Evolutionary conservation across 805 yeast genomes (phyloP).

Genomic region (Debaryomyces hansenii): DNA sequence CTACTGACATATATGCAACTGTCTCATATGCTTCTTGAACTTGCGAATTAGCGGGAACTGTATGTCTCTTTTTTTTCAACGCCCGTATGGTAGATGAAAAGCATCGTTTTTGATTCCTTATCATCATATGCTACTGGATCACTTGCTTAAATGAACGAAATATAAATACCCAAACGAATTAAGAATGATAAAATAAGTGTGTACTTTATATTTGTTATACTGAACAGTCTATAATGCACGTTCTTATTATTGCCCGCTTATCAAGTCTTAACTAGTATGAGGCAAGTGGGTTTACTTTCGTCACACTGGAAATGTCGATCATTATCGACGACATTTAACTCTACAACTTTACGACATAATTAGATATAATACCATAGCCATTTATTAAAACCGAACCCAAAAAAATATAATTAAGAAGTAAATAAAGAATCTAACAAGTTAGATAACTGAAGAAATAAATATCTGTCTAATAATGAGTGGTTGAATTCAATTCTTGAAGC

Average conservation of each 20-base stretch:
- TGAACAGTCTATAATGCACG: too few species aligned
- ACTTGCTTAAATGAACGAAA: too few species aligned
- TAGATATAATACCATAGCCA: not conserved
- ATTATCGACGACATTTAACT: not conserved
- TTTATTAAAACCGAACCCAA: not conserved
- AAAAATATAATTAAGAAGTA: not conserved
- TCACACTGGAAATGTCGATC: too few species aligned
- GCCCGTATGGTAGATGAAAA: not conserved
- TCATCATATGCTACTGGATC: too few species aligned
- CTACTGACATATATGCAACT: constrained; percentile 36
- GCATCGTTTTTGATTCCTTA: not conserved
- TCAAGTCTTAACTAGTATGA: too few species aligned
- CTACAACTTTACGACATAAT: not conserved
- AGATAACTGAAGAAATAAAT: not conserved
- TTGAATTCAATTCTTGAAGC: constrained; percentile 14
- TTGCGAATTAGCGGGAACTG: not conserved
- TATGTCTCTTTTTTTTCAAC: not conserved
- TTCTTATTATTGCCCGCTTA: too few species aligned
- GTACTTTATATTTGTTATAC: too few species aligned
- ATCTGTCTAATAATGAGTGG: not conserved
- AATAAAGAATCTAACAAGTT: too few species aligned
- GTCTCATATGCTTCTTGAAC: constrained; percentile 22
- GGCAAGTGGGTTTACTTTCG: too few species aligned
- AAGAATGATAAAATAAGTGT: too few species aligned
- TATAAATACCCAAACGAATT: too few species aligned